Evolutionary conservation across 202 grass and related monocot species (phyloP).

Genomic region (Schoenoplectus tabernaemontani): DNA sequence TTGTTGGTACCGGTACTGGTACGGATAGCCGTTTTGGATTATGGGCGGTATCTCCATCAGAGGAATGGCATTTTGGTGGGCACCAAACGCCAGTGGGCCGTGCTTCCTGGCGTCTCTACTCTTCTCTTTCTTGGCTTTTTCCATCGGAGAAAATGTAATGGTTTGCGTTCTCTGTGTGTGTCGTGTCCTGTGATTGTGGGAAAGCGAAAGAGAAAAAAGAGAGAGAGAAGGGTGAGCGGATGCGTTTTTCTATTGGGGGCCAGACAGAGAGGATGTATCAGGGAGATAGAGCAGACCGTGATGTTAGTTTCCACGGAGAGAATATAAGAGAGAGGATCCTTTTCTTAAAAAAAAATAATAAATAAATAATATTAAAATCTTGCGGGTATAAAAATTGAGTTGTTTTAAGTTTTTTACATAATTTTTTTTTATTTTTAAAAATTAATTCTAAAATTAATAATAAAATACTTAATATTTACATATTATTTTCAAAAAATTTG

Average conservation of each 20-base stretch:
- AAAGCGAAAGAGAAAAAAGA: not conserved
- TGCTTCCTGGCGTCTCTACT: slow-evolving; percentile 28
- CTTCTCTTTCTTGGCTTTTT: slow-evolving; percentile 37
- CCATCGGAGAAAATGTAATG: slow-evolving; percentile 7
- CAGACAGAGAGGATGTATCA: slow-evolving; percentile 31
- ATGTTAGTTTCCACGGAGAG: not conserved
- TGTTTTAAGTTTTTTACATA: no score
- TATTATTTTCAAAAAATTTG: no score
- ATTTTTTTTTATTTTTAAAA: no score
- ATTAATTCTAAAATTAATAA: no score
- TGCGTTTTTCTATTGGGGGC: slow-evolving; percentile 3
- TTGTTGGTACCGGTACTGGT: slow-evolving; percentile 52
- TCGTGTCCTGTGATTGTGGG: not conserved
- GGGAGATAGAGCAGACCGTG: not conserved
- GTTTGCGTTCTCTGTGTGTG: not conserved
- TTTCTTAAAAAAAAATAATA: no score
- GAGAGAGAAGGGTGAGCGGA: not conserved
- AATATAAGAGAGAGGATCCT: slow-evolving; percentile 3
- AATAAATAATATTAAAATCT: no score
- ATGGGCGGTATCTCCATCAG: slow-evolving; percentile 38
- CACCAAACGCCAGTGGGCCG: not conserved
- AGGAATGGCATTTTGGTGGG: slow-evolving; percentile 24
- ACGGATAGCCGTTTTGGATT: slow-evolving; percentile 31
- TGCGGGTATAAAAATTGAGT: no score
- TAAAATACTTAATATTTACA: no score